Base-by-base conservation (phyloP, 225 moss, liverwort and hornwort species). In the Sphagnum contortum region DNA sequence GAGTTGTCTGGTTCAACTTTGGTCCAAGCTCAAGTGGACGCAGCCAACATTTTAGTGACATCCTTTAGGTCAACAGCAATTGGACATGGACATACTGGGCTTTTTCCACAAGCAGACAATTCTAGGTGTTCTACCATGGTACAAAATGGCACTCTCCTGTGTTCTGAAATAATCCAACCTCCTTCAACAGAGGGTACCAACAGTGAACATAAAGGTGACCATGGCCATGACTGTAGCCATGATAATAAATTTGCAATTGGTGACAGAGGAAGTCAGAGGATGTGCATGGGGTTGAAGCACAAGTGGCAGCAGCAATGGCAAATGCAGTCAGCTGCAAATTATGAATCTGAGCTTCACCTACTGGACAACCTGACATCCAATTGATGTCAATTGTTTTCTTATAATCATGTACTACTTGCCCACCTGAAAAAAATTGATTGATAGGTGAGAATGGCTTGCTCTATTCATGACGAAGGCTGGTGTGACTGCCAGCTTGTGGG, bases 301-400 rank as follows among this genome's bases (percentile, higher is more conserved):
- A 82, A 82, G 60, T 82, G 81, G 81, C 81, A 82, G 64, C 75
- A 75, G 29, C 71, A 77, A 45, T 82, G 81, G 81, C 77, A 77
- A 55, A 82, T 77, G 72, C 81, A 82, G 49, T 78, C 78, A 48
- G 77, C 81, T 66, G 75, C 73, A 44, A 67, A 68, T 59, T 71
- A 68, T 62, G 77, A 82, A 45, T 9, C 44, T 12, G 61, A 45
- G 8, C 3, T 46, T 46, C 61, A 47, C 7, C 61, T 45, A 29
- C 29, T 29, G 29, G 29, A 29, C 29, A 29, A 29, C 29, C 29
- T 29, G 29, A 29, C 29, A 1, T 29, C 29, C 29, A 29, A 29
- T 29, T 29, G 29, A 29, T 29, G 29, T 29, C 29, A 29, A 29
- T 29, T 29, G 0, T 29, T 29, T 29, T 29, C 29, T 29, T 29